Evolutionary conservation across 2,329 filamentous ascomycete genomes (phyloP).

Genomic region (Botrytis fabae): DNA sequence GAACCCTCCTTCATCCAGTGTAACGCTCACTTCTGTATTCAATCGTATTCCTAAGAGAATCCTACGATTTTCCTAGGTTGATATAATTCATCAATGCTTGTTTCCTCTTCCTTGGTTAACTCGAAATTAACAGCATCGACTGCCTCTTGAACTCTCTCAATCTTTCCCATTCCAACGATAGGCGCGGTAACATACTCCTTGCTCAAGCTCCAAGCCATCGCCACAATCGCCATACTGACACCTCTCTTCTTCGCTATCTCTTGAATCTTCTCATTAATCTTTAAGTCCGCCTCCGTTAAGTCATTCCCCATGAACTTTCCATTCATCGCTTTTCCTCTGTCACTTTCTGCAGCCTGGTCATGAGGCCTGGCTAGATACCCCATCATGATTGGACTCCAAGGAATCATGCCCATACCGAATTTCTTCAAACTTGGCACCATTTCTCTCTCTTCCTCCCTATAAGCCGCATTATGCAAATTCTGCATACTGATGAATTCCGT

Average conservation of each 20-base stretch:
- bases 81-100: conserved; percentile 57
- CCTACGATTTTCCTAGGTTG: background rate
- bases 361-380: conserved; percentile 34
- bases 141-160: conserved; percentile 54
- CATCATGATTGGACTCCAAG: conserved; percentile 43
- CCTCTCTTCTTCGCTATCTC: conserved; percentile 54
- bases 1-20: background rate
- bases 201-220: conserved; percentile 55
- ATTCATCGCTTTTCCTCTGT: conserved; percentile 25
- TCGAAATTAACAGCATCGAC: conserved; percentile 45
- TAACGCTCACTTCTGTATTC: background rate
- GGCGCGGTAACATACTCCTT: conserved; percentile 44
- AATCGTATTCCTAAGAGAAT: background rate
- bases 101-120: conserved; percentile 54
- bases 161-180: conserved; percentile 54
- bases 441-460: conserved; percentile 57
- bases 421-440: conserved; percentile 35
- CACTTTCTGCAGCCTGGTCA: conserved; percentile 26
- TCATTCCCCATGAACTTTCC: conserved; percentile 27
- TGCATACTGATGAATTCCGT: conserved; percentile 63
- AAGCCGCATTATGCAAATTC: conserved; percentile 56
- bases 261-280: conserved; percentile 32
- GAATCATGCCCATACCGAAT: conserved; percentile 43
- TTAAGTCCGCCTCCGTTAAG: conserved; percentile 33
- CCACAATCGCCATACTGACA: conserved; percentile 59